A percentile compares a stretch with the other conserved stretches of the same genome.
Conservation (phyloP, 495 filamentous ascomycete genomes). For the Neohortaea acidophila region DNA sequence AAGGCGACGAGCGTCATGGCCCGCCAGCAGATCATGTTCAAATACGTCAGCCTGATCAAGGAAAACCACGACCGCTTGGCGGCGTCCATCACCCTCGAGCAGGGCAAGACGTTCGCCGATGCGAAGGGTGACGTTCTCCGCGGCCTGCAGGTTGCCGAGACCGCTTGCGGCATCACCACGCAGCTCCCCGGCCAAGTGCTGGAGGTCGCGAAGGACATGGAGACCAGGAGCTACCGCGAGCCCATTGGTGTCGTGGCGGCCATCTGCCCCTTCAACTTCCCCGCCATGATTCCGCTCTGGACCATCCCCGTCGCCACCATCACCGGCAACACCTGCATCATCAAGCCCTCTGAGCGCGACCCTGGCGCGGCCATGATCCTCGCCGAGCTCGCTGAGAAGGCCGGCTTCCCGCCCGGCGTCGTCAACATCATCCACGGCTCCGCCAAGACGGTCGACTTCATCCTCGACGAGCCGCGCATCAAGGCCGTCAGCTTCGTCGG, state of each 20-base stretch:
- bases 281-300: slow-evolving; percentile 98
- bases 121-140: slow-evolving; percentile 89
- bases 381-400: slow-evolving; percentile 77
- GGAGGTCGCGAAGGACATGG: slow-evolving; percentile 98
- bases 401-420: slow-evolving; percentile 86
- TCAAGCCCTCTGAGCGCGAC: slow-evolving; percentile 96
- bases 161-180: slow-evolving; percentile 84
- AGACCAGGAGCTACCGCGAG: slow-evolving; percentile 84
- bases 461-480: slow-evolving; percentile 87
- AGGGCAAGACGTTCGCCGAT: slow-evolving; percentile 96
- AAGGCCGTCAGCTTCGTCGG: slow-evolving; percentile 98
- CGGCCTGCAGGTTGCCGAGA: slow-evolving; percentile 92
- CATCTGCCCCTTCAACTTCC: slow-evolving; percentile 99
- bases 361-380: slow-evolving; percentile 98
- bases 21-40: slow-evolving; percentile 95
- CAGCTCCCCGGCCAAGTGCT: slow-evolving; percentile 87
- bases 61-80: slow-evolving; percentile 93
- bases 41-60: slow-evolving; percentile 75
- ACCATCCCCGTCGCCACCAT: slow-evolving; percentile 88
- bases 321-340: slow-evolving; percentile 81
- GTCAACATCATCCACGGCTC: slow-evolving; percentile 90
- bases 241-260: slow-evolving; percentile 88
- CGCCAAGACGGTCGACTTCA: slow-evolving; percentile 87
- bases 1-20: slow-evolving; percentile 66
- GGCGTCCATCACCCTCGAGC: slow-evolving; percentile 90